phyloP scores from a whole-genome alignment of 257 asterid species.

The Solanum rostratum region DNA sequence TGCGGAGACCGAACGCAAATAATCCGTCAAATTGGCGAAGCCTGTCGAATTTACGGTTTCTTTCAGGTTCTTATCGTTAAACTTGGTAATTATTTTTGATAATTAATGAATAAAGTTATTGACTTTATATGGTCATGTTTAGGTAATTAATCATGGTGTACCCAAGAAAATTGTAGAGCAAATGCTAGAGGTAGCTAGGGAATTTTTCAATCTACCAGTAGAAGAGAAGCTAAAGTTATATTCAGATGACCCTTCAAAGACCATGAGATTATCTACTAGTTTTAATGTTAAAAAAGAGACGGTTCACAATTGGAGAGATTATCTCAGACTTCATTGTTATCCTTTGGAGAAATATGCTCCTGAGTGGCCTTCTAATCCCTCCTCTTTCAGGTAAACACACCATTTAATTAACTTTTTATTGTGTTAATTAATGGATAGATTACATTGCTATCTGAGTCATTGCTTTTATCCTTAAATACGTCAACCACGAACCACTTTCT shows the following conservation, averaged over 20 bases:
- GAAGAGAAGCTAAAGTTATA: constrained; percentile 79
- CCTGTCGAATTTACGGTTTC: constrained; percentile 53
- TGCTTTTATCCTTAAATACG: neutral
- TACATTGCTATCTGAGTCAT: neutral
- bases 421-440: neutral
- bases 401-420: neutral
- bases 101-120: neutral
- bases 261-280: constrained; percentile 69
- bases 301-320: constrained; percentile 90
- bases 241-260: constrained; percentile 70
- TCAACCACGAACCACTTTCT: neutral
- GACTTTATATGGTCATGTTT: neutral
- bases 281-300: constrained; percentile 59
- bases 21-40: constrained; percentile 41
- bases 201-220: constrained; percentile 47
- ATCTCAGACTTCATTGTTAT: constrained; percentile 81
- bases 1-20: constrained; percentile 19
- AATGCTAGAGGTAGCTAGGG: constrained; percentile 40
- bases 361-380: constrained; percentile 81
- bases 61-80: constrained; percentile 43
- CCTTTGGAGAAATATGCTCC: constrained; percentile 55
- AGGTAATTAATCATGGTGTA: constrained; percentile 81
- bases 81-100: neutral
- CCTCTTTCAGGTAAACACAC: constrained; percentile 52
- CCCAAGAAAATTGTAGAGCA: constrained; percentile 31